phyloP scores from a whole-genome alignment of 768 basidiomycete genomes.

The Trametes meyenii region DNA sequence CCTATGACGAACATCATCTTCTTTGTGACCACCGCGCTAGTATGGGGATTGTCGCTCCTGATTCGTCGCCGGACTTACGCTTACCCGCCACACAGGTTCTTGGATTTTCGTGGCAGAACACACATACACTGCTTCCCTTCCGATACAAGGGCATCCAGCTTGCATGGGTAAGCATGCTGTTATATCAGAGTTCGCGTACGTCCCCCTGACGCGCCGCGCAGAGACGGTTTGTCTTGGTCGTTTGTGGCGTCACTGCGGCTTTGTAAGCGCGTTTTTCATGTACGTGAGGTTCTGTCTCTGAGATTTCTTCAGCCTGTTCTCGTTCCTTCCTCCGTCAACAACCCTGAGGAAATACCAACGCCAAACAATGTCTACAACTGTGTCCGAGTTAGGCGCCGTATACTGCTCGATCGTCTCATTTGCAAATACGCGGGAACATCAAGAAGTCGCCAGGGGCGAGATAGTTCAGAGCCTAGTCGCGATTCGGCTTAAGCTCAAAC shows the following conservation, averaged over 20 bases:
- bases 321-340: slow-evolving; percentile 71
- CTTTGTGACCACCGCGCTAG: slow-evolving; percentile 64
- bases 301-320: slow-evolving; percentile 53
- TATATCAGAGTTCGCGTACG: not conserved
- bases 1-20: slow-evolving; percentile 74
- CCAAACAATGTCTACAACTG: slow-evolving; percentile 65
- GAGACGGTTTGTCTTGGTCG: slow-evolving; percentile 71
- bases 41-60: slow-evolving; percentile 34
- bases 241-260: slow-evolving; percentile 72
- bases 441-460: slow-evolving; percentile 50
- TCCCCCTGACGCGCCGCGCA: slow-evolving; percentile 27
- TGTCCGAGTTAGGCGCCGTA: slow-evolving; percentile 65
- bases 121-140: slow-evolving; percentile 46
- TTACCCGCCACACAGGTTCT: slow-evolving; percentile 44
- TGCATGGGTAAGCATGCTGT: slow-evolving; percentile 60
- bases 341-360: slow-evolving; percentile 79
- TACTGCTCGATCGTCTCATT: slow-evolving; percentile 80
- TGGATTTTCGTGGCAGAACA: slow-evolving; percentile 75
- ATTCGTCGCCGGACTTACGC: no score
- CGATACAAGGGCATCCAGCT: slow-evolving; percentile 65
- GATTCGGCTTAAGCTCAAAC: slow-evolving; percentile 70
- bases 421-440: slow-evolving; percentile 53
- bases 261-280: slow-evolving; percentile 51
- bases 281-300: slow-evolving; percentile 3
- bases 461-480: slow-evolving; percentile 73